These are phyloP conservation scores for Butyriboletus loyo DNA, from an alignment of 768 basidiomycete species.

Conservation along the genomic window DNA sequence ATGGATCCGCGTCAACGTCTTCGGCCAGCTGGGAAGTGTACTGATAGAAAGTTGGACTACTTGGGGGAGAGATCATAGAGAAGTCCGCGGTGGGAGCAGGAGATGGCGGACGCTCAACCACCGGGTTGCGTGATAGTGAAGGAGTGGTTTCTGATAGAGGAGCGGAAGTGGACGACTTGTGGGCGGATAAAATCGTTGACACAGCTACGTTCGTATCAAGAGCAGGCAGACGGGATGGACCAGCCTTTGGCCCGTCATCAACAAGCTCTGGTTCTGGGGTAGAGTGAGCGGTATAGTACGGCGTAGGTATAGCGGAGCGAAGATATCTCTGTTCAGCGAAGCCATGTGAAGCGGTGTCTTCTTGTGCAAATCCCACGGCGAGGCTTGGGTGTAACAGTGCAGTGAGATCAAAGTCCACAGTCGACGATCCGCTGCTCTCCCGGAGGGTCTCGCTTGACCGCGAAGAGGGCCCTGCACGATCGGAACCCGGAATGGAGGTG, in stretches of 20 bases:
- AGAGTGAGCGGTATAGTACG: constrained; percentile 33
- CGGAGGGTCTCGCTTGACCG: neutral
- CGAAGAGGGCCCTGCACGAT: constrained; percentile 4
- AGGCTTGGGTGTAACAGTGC: constrained; percentile 9
- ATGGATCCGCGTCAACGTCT: constrained; percentile 15
- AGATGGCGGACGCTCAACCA: constrained; percentile 38
- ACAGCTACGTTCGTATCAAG: constrained; percentile 19
- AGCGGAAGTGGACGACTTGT: constrained; percentile 23
- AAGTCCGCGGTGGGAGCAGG: constrained; percentile 45
- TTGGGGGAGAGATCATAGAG: constrained; percentile 44
- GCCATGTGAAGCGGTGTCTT: constrained; percentile 7
- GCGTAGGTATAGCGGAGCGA: constrained; percentile 24
- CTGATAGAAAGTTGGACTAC: constrained; percentile 33
- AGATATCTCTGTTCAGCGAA: constrained; percentile 15
- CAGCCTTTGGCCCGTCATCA: constrained; percentile 19
- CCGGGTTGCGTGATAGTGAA: constrained; percentile 15
- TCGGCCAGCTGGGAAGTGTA: constrained; percentile 28
- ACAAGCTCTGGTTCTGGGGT: constrained; percentile 27
- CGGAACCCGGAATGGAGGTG: neutral
- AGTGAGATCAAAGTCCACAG: constrained; percentile 23
- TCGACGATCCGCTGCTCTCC: constrained; percentile 13
- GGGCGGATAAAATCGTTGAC: neutral
- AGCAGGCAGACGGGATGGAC: constrained; percentile 26
- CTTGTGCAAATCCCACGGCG: constrained; percentile 11
- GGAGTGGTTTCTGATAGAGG: constrained; percentile 27